Base-by-base conservation (phyloP, 345 rosid species). In the Salix suchowensis region DNA sequence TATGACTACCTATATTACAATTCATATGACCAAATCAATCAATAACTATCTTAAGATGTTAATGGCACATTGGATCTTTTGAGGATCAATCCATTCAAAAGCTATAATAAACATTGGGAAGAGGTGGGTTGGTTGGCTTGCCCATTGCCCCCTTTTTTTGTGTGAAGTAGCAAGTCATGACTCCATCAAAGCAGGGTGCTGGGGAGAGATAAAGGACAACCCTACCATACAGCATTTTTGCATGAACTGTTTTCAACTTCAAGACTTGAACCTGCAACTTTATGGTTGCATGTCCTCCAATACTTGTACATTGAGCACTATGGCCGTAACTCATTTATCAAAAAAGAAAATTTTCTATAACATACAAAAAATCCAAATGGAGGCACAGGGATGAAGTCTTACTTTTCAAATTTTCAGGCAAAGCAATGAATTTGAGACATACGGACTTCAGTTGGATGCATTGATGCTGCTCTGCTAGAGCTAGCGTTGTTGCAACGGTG, bases 381-480 rank as follows among this genome's bases (percentile, higher is more conserved):
- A 61, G 21, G 19, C 5, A 32, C 42, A 28, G 1, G 48, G 67
- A 64, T 30, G 58, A 55, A 58, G 18, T 15, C 11, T 19, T 73
- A 74, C 84, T 81, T 81, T 71, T 77, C 74, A 81, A 71, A 77
- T 81, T 77, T 74, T 77, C 84, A 30, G 81, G 84, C 69, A 70
- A 50, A n/a, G 81, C 84, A 77, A 81, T 74, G 40, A 77, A 81
- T 74, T 77, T 81, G 72, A 81, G 73, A 60, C 84, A 81, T n/a
- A 74, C 81, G 64, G 76, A 72, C 71, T 81, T 81, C 66, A 81
- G 72, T 32, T 81, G 78, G 78, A 74, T 61, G 71, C 84, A 81
- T 5, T 74, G 84, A 70, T 81, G 84, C 84, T 81, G 84, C 68
- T 81, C 84, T 12, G 84, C 84, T 81, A 81, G 71, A 32, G 84